These are phyloP conservation scores for Ophiognomonia clavigignenti-juglandacearum DNA, from an alignment of 2,329 filamentous ascomycete genomes.

Conservation along the genomic window DNA sequence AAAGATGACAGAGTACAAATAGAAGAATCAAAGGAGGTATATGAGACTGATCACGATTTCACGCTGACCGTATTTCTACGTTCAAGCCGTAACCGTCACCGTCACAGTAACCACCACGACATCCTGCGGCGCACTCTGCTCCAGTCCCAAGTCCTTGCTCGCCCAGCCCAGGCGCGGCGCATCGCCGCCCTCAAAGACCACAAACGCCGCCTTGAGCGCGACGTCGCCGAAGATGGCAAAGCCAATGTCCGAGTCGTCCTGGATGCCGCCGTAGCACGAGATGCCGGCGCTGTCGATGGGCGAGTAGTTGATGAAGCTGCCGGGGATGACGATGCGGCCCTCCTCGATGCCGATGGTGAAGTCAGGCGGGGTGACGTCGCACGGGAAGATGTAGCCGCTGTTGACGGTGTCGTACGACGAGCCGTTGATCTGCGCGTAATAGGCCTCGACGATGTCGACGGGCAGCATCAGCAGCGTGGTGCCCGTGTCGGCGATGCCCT, in stretches of 20 bases:
- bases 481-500: constrained; percentile 55
- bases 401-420: constrained; percentile 29
- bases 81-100: no score
- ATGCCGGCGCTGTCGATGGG: constrained; percentile 19
- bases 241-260: constrained; percentile 22
- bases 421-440: constrained; percentile 44
- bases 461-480: constrained; percentile 51
- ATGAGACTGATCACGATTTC: no score
- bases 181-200: constrained; percentile 30
- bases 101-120: constrained; percentile 9
- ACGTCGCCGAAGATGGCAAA: constrained; percentile 28
- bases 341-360: constrained; percentile 31
- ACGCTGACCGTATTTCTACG: no score
- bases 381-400: constrained; percentile 40
- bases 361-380: constrained; percentile 28
- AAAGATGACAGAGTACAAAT: no score
- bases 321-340: constrained; percentile 28
- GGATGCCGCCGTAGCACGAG: constrained; percentile 31
- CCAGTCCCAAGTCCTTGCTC: constrained; percentile 19
- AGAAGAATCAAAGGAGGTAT: no score
- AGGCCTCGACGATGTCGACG: constrained; percentile 40
- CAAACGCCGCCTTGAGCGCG: constrained; percentile 27
- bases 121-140: constrained; percentile 6
- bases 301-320: constrained; percentile 32
- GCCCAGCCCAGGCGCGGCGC: constrained; percentile 36